A percentile compares a stretch with the other conserved stretches of the same genome.
Conservation (phyloP, 108 stramenopile species). For the Cyclotella sp. region DNA sequence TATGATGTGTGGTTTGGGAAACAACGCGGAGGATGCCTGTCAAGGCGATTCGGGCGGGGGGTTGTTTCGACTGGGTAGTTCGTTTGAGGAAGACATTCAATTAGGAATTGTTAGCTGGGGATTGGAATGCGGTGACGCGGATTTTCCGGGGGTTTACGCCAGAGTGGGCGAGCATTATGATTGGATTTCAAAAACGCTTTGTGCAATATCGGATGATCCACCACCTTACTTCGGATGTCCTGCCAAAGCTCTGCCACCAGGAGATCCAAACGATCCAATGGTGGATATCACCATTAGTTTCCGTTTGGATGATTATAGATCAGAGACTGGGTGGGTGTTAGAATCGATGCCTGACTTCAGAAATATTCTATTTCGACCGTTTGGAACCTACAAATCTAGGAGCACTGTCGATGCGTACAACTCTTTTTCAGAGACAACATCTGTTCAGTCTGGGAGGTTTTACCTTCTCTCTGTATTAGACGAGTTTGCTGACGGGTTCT, state of each 20-base stretch:
- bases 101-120: slow-evolving; percentile 57
- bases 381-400: slow-evolving; percentile 36
- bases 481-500: slow-evolving; percentile 53
- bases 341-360: slow-evolving; percentile 56
- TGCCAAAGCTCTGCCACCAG: slow-evolving; percentile 26
- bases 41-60: slow-evolving; percentile 56
- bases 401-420: slow-evolving; percentile 36
- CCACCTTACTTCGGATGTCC: slow-evolving; percentile 45
- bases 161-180: slow-evolving; percentile 41
- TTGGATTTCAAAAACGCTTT: slow-evolving; percentile 43
- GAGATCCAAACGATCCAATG: slow-evolving; percentile 24
- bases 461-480: slow-evolving; percentile 47
- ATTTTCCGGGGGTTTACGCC: slow-evolving; percentile 49
- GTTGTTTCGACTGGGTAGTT: slow-evolving; percentile 39
- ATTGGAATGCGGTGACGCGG: slow-evolving; percentile 34
- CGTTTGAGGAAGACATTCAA: slow-evolving; percentile 38
- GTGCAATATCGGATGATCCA: slow-evolving; percentile 48
- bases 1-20: slow-evolving; percentile 53
- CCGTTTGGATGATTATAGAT: slow-evolving; percentile 39
- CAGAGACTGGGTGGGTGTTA: slow-evolving; percentile 44
- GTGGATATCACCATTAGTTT: slow-evolving; percentile 39
- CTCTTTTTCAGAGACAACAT: slow-evolving; percentile 34
- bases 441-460: slow-evolving; percentile 36
- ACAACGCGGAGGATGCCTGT: slow-evolving; percentile 44
- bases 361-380: slow-evolving; percentile 36